Percentiles rank a stretch among this genome's conserved stretches.
Conservation (phyloP, 148 eudicot genomes). For the Amaranthus palmeri region DNA sequence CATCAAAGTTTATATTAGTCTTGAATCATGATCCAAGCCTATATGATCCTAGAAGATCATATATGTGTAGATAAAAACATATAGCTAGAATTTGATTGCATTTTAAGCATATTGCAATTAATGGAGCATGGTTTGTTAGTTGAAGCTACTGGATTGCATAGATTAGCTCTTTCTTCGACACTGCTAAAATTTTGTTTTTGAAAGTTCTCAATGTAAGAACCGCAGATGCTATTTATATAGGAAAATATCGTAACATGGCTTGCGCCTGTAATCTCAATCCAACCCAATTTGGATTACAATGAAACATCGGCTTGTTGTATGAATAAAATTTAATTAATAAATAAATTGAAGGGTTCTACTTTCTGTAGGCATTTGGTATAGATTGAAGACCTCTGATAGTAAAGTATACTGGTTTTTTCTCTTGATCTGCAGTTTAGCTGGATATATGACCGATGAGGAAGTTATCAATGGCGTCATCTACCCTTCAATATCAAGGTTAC, state of each 20-base stretch:
- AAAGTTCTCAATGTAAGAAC: neutral
- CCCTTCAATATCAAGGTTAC: constrained; percentile 84
- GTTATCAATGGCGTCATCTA: constrained; percentile 70
- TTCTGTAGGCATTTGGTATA: neutral
- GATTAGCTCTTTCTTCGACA: neutral
- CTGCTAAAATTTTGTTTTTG: neutral
- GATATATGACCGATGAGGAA: constrained; percentile 89
- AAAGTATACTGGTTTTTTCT: constrained; percentile 2
- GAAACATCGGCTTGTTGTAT: neutral
- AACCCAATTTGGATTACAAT: neutral
- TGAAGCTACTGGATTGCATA: neutral
- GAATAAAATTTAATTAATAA: neutral
- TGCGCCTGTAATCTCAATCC: neutral
- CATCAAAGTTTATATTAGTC: neutral
- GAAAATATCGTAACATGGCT: neutral
- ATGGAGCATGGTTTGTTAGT: neutral
- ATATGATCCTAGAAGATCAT: neutral
- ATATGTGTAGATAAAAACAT: neutral
- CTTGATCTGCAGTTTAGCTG: constrained; percentile 61
- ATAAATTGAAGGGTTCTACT: neutral
- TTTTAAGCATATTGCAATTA: neutral
- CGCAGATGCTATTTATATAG: neutral
- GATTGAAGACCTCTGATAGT: neutral
- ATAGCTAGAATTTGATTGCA: neutral
- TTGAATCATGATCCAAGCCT: neutral